Base-by-base conservation (phyloP, 176 grass and related monocot genomes). In the Carex cristatella region DNA sequence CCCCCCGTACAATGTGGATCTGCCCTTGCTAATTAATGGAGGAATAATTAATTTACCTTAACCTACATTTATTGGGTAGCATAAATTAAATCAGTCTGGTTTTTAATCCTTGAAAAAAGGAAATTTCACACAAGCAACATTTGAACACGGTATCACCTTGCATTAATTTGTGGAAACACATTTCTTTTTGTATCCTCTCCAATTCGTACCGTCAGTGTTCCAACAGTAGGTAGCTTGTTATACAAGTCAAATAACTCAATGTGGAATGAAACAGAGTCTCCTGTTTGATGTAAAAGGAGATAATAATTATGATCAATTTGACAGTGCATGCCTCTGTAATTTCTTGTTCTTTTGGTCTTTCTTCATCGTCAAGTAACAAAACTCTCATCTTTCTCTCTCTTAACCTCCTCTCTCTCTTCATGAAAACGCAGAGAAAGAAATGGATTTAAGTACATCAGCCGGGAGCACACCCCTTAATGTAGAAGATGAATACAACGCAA, bases 401-500 rank as follows among this genome's bases (percentile, higher is more conserved):
- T 6, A 70, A 83, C 61, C n/a, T 15, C 10, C 13, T 74, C 10
- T 53, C 10, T 53, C 48, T 54, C 6, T 68, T 69, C 44, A 83
- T 83, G 61, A 35, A 83, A 76, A 83, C 7, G 4, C 62, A 83
- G 81, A 46, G 13, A 83, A 69, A 55, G 63, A 83, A 68, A 83
- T 65, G 44, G 63, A 83, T 66, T 27, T 19, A 35, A 64, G 37
- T 32, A 69, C 28, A 18, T 83, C 61, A 69, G 48, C n/a, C 1
- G 23, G 81, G 5, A 66, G 23, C 61, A 32, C 61, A 68, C 79
- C 81, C 46, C 67, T 87, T 3, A 79, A 65, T 83, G 89, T 98
- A 81, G 88, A 95, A 81, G 96, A 98, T 63, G 96, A 98, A 89
- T 98, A 98, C 89, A 87, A 78, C 57, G 75, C 81, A 33, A 87